Conservation (phyloP, 2,329 filamentous ascomycete species). For the Chaetomiaceae sp. region DNA sequence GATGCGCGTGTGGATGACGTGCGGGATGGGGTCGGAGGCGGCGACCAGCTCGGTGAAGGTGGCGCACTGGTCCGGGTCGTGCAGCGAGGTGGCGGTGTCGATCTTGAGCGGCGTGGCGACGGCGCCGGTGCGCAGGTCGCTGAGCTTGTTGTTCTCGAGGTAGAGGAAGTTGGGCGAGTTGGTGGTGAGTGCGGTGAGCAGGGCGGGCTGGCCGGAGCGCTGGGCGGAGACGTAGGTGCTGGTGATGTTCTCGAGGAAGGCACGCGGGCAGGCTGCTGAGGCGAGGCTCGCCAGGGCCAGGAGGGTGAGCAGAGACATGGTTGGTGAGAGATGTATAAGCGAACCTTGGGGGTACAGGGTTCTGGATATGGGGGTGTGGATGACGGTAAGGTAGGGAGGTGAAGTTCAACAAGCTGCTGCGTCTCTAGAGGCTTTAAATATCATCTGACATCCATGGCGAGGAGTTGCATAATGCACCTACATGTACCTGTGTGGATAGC, state of each 20-base stretch:
- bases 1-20: constrained; percentile 35
- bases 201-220: constrained; percentile 8
- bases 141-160: constrained; percentile 13
- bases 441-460: no score
- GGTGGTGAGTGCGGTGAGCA: constrained; percentile 3
- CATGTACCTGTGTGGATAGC: no score
- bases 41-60: constrained; percentile 28
- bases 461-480: no score
- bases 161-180: constrained; percentile 13
- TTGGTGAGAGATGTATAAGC: neutral
- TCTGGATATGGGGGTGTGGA: no score
- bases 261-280: constrained; percentile 11
- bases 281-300: neutral
- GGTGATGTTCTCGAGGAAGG: constrained; percentile 14
- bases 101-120: constrained; percentile 1
- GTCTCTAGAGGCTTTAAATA: no score
- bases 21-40: constrained; percentile 25
- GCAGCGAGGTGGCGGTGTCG: constrained; percentile 1
- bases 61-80: constrained; percentile 7
- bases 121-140: neutral
- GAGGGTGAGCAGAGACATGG: neutral
- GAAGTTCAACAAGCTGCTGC: no score
- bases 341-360: no score
- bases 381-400: no score
- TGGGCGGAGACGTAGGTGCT: constrained; percentile 16